These are phyloP conservation scores for Botrytis elliptica DNA, from an alignment of 2,329 filamentous ascomycete genomes.

Conservation along the genomic window DNA sequence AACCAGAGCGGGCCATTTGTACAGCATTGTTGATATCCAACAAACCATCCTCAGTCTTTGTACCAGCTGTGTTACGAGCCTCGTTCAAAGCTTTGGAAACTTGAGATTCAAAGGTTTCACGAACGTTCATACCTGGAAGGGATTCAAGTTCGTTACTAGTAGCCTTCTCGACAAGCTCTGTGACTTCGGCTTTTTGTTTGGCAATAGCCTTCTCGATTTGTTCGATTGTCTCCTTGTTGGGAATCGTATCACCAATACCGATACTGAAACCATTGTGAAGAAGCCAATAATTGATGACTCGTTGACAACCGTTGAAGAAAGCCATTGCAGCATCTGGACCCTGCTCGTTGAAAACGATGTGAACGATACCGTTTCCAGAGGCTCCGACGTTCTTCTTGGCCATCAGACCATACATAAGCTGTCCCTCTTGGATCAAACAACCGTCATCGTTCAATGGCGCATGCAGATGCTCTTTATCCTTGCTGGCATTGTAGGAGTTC, in stretches of 20 bases:
- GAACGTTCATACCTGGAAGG: slow-evolving; percentile 96
- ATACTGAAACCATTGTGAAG: slow-evolving; percentile 96
- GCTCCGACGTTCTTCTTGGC: slow-evolving; percentile 95
- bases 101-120: slow-evolving; percentile 97
- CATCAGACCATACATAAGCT: slow-evolving; percentile 86
- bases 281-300: slow-evolving; percentile 96
- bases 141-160: slow-evolving; percentile 86
- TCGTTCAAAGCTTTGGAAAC: slow-evolving; percentile 92
- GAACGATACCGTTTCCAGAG: slow-evolving; percentile 83
- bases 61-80: slow-evolving; percentile 95
- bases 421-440: slow-evolving; percentile 78
- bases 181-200: slow-evolving; percentile 78
- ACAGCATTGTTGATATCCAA: slow-evolving; percentile 97
- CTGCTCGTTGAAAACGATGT: slow-evolving; percentile 94
- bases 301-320: slow-evolving; percentile 94
- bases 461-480: slow-evolving; percentile 50
- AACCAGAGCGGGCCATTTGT: slow-evolving; percentile 93
- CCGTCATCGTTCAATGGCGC: slow-evolving; percentile 72
- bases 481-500: slow-evolving; percentile 68
- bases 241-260: slow-evolving; percentile 96
- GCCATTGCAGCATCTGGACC: slow-evolving; percentile 82
- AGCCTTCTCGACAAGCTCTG: slow-evolving; percentile 70
- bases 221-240: slow-evolving; percentile 78
- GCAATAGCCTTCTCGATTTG: slow-evolving; percentile 82
- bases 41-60: slow-evolving; percentile 83